A percentile compares a stretch with the other conserved stretches of the same genome.
Evolutionary conservation across 306 rosid genomes (phyloP).

Genomic region (Glycine tomentella): DNA sequence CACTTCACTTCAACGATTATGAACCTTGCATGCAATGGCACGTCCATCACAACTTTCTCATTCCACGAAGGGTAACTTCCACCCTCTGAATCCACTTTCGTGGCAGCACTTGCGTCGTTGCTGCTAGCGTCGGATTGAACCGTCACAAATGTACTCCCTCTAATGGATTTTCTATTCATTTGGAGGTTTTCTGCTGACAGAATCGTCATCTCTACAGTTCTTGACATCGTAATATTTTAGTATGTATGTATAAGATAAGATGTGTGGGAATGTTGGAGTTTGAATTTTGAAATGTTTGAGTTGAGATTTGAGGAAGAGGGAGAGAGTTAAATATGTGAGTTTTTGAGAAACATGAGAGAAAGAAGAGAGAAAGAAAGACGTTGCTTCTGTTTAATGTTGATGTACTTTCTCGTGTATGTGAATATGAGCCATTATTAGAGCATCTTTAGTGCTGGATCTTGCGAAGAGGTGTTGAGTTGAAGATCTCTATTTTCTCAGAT

Average conservation of each 20-base stretch:
- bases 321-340: not conserved
- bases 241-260: too few relatives aligned
- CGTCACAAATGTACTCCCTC: constrained; percentile 57
- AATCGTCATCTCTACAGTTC: constrained; percentile 61
- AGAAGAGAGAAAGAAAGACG: constrained; percentile 48
- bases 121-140: constrained; percentile 48
- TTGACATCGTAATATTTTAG: constrained; percentile 3
- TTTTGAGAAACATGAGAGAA: constrained; percentile 47
- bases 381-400: constrained; percentile 33
- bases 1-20: constrained; percentile 58
- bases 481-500: too few relatives aligned
- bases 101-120: not conserved
- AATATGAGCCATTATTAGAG: not conserved
- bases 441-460: too few relatives aligned
- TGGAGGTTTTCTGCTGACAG: constrained; percentile 66
- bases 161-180: constrained; percentile 45
- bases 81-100: constrained; percentile 52
- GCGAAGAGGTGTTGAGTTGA: too few relatives aligned
- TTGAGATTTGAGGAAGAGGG: not conserved
- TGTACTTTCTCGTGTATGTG: not conserved
- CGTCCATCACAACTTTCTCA: constrained; percentile 55
- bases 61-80: constrained; percentile 70
- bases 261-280: not conserved
- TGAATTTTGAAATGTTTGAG: too few relatives aligned
- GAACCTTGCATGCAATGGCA: constrained; percentile 58